These are phyloP conservation scores for Fusarium sp. DNA, from an alignment of 2,329 filamentous ascomycete genomes.

Conservation along the genomic window DNA sequence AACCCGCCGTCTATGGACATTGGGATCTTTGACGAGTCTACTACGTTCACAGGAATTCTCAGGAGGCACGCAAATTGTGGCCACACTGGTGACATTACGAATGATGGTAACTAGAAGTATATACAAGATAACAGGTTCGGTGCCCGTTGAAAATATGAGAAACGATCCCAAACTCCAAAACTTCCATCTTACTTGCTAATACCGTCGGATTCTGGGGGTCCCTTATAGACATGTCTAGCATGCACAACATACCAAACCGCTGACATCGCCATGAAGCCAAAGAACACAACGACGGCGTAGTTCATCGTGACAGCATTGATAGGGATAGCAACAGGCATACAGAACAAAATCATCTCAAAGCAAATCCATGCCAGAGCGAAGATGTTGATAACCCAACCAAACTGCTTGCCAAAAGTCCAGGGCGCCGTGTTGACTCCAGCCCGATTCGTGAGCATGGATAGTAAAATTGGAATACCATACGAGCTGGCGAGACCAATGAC, in stretches of 20 bases:
- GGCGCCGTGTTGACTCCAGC: constrained; percentile 68
- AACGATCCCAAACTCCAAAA: background rate
- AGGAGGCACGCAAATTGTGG: background rate
- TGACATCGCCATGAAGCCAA: constrained; percentile 67
- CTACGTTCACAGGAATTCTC: background rate
- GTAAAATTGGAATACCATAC: constrained; percentile 78
- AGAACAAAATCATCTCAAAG: constrained; percentile 77
- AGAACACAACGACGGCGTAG: constrained; percentile 72
- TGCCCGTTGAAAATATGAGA: background rate
- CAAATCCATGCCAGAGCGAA: constrained; percentile 73
- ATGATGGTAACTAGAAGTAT: background rate
- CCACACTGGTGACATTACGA: background rate
- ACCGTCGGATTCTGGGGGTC: constrained; percentile 36
- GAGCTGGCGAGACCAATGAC: constrained; percentile 80
- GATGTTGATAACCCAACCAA: constrained; percentile 73
- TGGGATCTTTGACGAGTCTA: background rate
- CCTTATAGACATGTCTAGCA: constrained; percentile 38
- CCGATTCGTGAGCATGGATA: constrained; percentile 71
- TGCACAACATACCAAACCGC: constrained; percentile 69
- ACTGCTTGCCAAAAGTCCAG: constrained; percentile 69
- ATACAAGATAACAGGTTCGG: background rate
- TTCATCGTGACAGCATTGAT: constrained; percentile 68
- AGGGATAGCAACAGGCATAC: constrained; percentile 72
- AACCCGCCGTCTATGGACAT: no score
- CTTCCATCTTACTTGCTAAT: background rate